Evolutionary conservation across 176 grass and related monocot genomes (phyloP), one percentile per base, ranked within the genome.

Genomic region (Musa itinerans): DNA sequence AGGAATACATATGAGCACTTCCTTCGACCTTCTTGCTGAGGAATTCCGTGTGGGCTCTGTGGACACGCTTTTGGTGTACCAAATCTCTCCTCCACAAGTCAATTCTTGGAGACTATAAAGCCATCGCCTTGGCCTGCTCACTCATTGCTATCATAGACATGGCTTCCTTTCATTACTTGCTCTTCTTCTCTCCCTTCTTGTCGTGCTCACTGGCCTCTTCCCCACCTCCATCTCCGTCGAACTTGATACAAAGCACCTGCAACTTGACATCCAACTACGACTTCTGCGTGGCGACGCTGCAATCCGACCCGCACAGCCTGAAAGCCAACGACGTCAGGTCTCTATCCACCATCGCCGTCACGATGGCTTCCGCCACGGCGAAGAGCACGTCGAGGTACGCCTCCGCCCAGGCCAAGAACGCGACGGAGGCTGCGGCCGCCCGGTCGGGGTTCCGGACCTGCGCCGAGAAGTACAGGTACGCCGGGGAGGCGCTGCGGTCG

Each of bases 401-500:
- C 34, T 6, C 34, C 4, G 34, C 34, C 34, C 34, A 43, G 34
- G 34, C 34, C 34, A 43, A 43, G 34, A 43, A 43, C 34, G 34
- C 34, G 34, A 43, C 34, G 4, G 34, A 43, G 34, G 34, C 34
- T 43, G 34, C 34, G 34, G 34, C 34, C 34, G 34, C 34, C 34
- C 34, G 34, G 4, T 43, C 74, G 26, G 17, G n/a, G 29, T n/a
- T 65, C 2, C 19, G 61, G 61, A 34, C 48, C 13, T 77, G 75
- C 75, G 59, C 34, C 21, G 75, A 65, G 55, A 77, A 25, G 75
- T 77, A 77, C 59, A 3, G 75, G 49, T 25, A 77, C 75, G 61
- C 75, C 59, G 75, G 29, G 20, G 75, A 77, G 17, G 59, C 75
- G 43, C 75, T 77, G 10, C 61, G 12, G 75, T 64, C 48, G 75